A percentile compares a stretch with the other conserved stretches of the same genome.
Conservation (phyloP, 2,329 filamentous ascomycete genomes). For the Diaporthe capsici region DNA sequence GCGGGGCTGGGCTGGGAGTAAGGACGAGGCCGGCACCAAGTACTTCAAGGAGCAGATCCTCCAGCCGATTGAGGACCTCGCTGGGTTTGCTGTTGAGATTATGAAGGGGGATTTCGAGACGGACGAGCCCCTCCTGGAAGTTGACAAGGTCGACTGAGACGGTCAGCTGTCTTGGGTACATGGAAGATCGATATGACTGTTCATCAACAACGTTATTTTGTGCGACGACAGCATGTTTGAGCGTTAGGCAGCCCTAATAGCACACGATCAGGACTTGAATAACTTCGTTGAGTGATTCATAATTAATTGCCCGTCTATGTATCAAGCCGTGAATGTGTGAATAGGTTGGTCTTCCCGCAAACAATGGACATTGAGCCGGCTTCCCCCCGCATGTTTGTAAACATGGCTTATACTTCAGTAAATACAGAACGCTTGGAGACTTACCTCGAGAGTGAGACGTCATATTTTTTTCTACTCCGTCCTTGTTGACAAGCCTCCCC, state of each 20-base stretch:
- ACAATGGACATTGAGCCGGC: background rate
- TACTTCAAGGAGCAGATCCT: constrained; percentile 64
- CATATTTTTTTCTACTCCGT: too few relatives aligned
- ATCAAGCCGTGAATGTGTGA: background rate
- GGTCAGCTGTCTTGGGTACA: background rate
- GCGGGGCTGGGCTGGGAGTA: constrained; percentile 59
- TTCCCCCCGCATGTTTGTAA: too few relatives aligned
- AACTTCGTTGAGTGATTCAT: too few relatives aligned
- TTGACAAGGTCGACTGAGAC: constrained; percentile 27
- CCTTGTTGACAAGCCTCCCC: too few relatives aligned
- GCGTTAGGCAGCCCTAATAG: background rate
- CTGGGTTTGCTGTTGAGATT: constrained; percentile 60
- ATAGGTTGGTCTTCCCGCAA: background rate
- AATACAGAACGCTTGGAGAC: too few relatives aligned
- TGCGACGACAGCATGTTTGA: background rate
- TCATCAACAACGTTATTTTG: background rate
- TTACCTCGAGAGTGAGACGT: too few relatives aligned
- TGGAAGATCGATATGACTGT: background rate
- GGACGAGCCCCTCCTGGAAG: constrained; percentile 33
- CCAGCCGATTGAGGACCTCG: constrained; percentile 61
- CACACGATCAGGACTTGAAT: background rate
- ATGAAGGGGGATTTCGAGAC: constrained; percentile 57
- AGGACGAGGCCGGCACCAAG: constrained; percentile 54
- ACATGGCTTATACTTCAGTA: too few relatives aligned
- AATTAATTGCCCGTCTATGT: background rate